These are phyloP conservation scores for Microcera coccophila DNA, from an alignment of 2,329 filamentous ascomycete genomes.

Conservation along the genomic window DNA sequence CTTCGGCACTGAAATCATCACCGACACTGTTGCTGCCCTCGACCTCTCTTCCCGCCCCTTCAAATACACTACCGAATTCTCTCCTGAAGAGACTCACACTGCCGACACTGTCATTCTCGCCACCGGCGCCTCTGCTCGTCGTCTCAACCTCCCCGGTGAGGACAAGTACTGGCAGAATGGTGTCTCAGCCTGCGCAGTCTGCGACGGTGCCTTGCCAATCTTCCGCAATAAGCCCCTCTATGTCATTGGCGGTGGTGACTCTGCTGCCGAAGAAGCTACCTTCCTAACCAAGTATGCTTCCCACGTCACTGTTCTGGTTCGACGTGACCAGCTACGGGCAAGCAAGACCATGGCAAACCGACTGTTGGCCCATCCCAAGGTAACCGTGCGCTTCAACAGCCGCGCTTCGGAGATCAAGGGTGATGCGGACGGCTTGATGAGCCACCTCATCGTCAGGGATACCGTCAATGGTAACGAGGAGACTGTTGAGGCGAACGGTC, in stretches of 20 bases:
- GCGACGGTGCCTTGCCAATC: conserved; percentile 94
- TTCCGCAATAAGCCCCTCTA: conserved; percentile 95
- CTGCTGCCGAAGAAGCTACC: conserved; percentile 92
- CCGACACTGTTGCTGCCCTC: conserved; percentile 85
- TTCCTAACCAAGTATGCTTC: conserved; percentile 97
- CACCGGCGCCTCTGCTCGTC: conserved; percentile 86
- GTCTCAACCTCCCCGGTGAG: conserved; percentile 80
- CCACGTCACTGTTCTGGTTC: conserved; percentile 90
- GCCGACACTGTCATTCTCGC: conserved; percentile 92
- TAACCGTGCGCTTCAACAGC: conserved; percentile 83
- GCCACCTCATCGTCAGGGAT: conserved; percentile 78
- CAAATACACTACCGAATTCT: conserved; percentile 89
- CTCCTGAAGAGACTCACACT: conserved; percentile 76
- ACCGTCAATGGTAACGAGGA: conserved; percentile 70
- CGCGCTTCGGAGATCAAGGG: conserved; percentile 80
- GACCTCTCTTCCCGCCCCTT: conserved; percentile 83
- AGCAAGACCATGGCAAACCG: conserved; percentile 89
- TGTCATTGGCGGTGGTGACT: conserved; percentile 95
- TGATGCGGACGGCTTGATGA: conserved; percentile 83
- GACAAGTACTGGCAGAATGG: conserved; percentile 97
- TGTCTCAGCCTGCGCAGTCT: conserved; percentile 93
- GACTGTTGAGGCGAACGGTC: conserved; percentile 81
- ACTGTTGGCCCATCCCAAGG: conserved; percentile 78
- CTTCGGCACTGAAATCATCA: conserved; percentile 90
- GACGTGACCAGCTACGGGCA: conserved; percentile 80